Percentiles rank a stretch among this genome's conserved stretches.
Conservation (phyloP, 371 early-diverging fungal genomes). For the Apophysomyces variabilis region DNA sequence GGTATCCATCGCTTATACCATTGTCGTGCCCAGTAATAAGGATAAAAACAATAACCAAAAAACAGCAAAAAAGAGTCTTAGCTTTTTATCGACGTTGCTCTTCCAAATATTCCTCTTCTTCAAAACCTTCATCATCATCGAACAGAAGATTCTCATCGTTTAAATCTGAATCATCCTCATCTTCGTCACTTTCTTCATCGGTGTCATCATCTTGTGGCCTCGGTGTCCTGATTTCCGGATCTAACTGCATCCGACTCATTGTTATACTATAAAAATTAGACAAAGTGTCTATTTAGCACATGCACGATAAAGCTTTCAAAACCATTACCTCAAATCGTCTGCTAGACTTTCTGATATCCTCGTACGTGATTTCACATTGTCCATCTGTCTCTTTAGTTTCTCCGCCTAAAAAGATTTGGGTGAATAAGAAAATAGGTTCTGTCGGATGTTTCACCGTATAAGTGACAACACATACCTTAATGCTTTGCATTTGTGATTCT, state of each 20-base stretch:
- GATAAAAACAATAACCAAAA: no score
- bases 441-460: neutral
- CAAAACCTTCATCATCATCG: constrained; percentile 47
- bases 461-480: constrained; percentile 21
- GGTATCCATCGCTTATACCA: no score
- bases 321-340: constrained; percentile 37
- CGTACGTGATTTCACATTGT: constrained; percentile 16
- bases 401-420: constrained; percentile 20
- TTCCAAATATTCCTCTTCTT: constrained; percentile 31
- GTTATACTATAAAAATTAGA: constrained; percentile 19
- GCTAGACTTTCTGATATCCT: constrained; percentile 31
- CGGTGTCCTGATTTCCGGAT: constrained; percentile 35
- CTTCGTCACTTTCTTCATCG: constrained; percentile 24
- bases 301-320: neutral
- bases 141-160: constrained; percentile 29
- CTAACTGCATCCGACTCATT: constrained; percentile 31
- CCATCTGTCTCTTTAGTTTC: constrained; percentile 32
- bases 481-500: constrained; percentile 35
- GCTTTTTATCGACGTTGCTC: constrained; percentile 9
- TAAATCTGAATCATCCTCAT: constrained; percentile 13
- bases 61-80: no score
- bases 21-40: no score
- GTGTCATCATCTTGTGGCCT: constrained; percentile 40
- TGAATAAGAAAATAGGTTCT: no score
- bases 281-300: no score